Base-by-base conservation (phyloP, 345 rosid genomes). In the Salix brachista region DNA sequence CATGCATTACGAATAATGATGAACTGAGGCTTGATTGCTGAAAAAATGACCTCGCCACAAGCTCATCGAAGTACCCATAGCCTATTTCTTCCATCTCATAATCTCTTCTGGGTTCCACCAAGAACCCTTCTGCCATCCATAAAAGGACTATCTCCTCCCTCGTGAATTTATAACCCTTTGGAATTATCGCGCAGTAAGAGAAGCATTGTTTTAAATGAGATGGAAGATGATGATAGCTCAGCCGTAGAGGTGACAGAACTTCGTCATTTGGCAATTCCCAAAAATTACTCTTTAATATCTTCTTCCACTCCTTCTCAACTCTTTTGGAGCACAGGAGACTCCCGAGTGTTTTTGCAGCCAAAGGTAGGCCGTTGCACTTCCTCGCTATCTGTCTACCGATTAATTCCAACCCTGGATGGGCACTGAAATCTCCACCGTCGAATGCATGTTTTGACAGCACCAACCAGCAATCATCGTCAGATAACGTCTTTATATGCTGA, bases 81-180 rank as follows among this genome's bases (percentile, higher is more conserved):
- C 75, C 82, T 2, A 75, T 32, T 39, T 64, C 75, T 70, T 75
- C 72, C 61, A 70, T 61, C 16, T 52, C 67, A 21, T 36, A 65
- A 34, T 14, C 54, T 12, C 56, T 54, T 17, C 39, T 26, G 2
- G 65, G 34, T 23, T 69, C 66, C 26, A 30, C 71, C 18, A 80
- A 17, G 39, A 80, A 64, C 14, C 82, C 75, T 23, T 74, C 82
- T 7, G 82, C 82, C 82, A 80, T 80, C 79, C 79, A 80, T 56
- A 75, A 75, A 25, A 9, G 34, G 23, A 70, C 25, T 36, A 70
- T 46, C 6, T 23, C 21, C 19, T 50, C 61, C 10, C 9, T 46
- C 3, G 5, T 28, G 10, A 70, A 26, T 7, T 50, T 34, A 48
- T 46, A 70, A 25, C 37, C 74, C 39, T 70, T 70, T 10, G 74